phyloP scores from a whole-genome alignment of 2,329 filamentous ascomycete species.

The Aquanectria penicillioides region DNA sequence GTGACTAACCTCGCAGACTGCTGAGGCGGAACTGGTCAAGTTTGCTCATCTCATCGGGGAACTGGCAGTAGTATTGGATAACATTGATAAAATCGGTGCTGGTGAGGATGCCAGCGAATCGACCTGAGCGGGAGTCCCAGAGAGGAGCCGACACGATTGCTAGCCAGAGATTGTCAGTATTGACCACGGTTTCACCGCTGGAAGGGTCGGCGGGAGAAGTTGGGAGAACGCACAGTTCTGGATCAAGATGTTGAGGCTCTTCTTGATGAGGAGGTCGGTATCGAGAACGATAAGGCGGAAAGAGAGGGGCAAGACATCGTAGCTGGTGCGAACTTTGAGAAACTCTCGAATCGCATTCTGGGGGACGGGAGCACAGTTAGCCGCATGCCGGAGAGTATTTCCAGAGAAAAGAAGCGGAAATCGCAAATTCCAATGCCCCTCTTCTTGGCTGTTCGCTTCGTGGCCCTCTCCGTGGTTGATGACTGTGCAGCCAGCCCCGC shows the following conservation, averaged over 20 bases:
- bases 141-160: slow-evolving; percentile 97
- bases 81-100: slow-evolving; percentile 99
- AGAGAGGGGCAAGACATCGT: slow-evolving; percentile 95
- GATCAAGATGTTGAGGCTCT: slow-evolving; percentile 93
- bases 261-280: slow-evolving; percentile 93
- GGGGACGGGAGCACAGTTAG: slow-evolving; percentile 18
- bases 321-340: slow-evolving; percentile 94
- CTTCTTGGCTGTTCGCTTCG: too few species aligned
- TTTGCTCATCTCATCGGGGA: slow-evolving; percentile 86
- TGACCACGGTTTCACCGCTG: background rate
- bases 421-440: slow-evolving; percentile 1
- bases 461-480: too few species aligned
- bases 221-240: slow-evolving; percentile 80
- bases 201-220: slow-evolving; percentile 1
- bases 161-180: slow-evolving; percentile 50
- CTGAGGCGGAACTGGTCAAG: slow-evolving; percentile 94
- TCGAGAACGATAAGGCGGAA: slow-evolving; percentile 97
- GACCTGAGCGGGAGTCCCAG: slow-evolving; percentile 94
- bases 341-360: slow-evolving; percentile 94
- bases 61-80: slow-evolving; percentile 99
- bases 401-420: too few species aligned
- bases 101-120: slow-evolving; percentile 92
- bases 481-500: slow-evolving; percentile 27
- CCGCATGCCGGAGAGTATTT: slow-evolving; percentile 3
- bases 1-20: slow-evolving; percentile 81